Evolutionary conservation across 305 asterid species (phyloP).

Genomic region (Solanum aculeatissimum): DNA sequence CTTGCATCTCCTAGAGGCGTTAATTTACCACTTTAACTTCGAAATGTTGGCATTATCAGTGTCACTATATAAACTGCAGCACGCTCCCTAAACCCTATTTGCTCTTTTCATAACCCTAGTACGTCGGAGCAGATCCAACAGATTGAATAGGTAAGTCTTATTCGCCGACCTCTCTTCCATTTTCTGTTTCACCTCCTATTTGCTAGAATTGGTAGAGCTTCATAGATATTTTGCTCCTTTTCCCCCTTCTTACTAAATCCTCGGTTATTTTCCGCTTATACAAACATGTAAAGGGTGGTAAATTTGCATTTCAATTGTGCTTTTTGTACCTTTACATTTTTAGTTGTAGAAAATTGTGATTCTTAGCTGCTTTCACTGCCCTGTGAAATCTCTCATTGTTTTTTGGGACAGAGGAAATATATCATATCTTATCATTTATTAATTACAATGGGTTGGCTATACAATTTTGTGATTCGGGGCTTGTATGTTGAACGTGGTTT

Average conservation of each 20-base stretch:
- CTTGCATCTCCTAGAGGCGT: not conserved
- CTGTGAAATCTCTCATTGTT: not conserved
- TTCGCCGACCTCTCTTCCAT: not conserved
- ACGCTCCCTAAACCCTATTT: not conserved
- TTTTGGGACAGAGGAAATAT: not conserved
- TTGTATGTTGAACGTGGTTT: not conserved
- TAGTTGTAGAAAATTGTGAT: not conserved
- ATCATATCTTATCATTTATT: not conserved
- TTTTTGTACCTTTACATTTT: not conserved
- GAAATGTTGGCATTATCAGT: not conserved
- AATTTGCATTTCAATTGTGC: not conserved
- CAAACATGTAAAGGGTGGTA: not conserved
- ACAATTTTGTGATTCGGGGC: not conserved
- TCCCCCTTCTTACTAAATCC: not conserved
- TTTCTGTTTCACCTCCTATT: not conserved
- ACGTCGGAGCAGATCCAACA: not conserved
- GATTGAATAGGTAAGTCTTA: not conserved
- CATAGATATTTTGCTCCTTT: not conserved
- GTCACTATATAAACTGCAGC: not conserved
- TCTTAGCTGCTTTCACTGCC: not conserved
- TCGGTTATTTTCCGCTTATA: not conserved
- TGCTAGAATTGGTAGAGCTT: not conserved
- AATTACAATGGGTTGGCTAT: not conserved
- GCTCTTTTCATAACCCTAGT: not conserved
- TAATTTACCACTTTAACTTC: not conserved